A percentile compares a stretch with the other conserved stretches of the same genome.
Conservation (phyloP, 2,329 filamentous ascomycete species). For the Penicillium sp. region DNA sequence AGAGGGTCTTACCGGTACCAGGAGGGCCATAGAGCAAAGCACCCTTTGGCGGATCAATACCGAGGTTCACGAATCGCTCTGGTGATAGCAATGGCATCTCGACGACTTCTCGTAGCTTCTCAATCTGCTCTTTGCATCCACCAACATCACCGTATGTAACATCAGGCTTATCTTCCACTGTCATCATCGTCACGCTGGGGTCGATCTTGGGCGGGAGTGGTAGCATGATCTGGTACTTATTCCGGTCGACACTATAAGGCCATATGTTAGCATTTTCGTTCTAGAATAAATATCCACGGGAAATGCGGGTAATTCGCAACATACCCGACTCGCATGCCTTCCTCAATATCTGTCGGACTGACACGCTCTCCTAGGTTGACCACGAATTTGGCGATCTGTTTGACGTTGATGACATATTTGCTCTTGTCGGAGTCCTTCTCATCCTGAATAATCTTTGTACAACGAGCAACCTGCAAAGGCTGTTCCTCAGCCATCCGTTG, state of each 20-base stretch:
- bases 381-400: slow-evolving; percentile 99
- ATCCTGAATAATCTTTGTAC: slow-evolving; percentile 98
- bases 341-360: slow-evolving; percentile 97
- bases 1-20: slow-evolving; percentile 98
- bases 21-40: slow-evolving; percentile 95
- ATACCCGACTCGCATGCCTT: slow-evolving; percentile 94
- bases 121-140: slow-evolving; percentile 98
- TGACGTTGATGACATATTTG: slow-evolving; percentile 99
- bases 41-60: slow-evolving; percentile 97
- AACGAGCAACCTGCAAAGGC: slow-evolving; percentile 93
- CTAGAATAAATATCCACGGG: neutral
- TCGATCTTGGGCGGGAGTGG: slow-evolving; percentile 98
- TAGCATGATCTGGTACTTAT: slow-evolving; percentile 98
- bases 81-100: slow-evolving; percentile 97
- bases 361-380: slow-evolving; percentile 97
- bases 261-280: slow-evolving; percentile 11
- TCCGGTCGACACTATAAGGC: slow-evolving; percentile 74
- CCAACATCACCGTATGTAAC: slow-evolving; percentile 98
- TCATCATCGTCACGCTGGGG: slow-evolving; percentile 99
- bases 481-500: slow-evolving; percentile 99
- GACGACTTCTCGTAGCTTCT: slow-evolving; percentile 97
- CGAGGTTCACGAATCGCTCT: slow-evolving; percentile 96
- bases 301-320: slow-evolving; percentile 26
- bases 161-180: slow-evolving; percentile 98
- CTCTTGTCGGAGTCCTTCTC: slow-evolving; percentile 96